Conservation (phyloP, 768 basidiomycete genomes). For the Chlorophyllum brunneum region DNA sequence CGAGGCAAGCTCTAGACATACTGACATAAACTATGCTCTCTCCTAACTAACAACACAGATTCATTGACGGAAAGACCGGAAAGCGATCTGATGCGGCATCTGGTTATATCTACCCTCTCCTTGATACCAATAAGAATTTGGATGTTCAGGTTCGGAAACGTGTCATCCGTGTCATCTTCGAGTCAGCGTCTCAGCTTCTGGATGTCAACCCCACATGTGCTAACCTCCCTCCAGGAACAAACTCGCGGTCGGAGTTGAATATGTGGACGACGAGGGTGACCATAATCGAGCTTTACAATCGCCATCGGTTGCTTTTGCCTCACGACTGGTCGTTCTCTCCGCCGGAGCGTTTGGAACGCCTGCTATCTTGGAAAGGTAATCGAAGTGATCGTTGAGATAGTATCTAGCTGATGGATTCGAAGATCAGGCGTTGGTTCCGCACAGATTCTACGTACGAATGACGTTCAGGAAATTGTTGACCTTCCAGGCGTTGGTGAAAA, state of each 20-base stretch:
- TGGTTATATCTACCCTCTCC: constrained; percentile 46
- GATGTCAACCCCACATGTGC: neutral
- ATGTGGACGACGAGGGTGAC: constrained; percentile 32
- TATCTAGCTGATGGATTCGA: neutral
- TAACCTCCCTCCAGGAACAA: constrained; percentile 25
- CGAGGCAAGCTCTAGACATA: constrained; percentile 35
- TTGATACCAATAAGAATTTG: constrained; percentile 36
- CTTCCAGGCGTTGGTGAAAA: constrained; percentile 78
- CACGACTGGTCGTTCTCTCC: constrained; percentile 45
- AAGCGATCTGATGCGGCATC: constrained; percentile 54
- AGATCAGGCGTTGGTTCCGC: constrained; percentile 54
- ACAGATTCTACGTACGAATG: constrained; percentile 40
- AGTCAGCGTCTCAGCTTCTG: constrained; percentile 28
- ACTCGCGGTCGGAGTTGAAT: constrained; percentile 50
- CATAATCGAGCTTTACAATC: constrained; percentile 20
- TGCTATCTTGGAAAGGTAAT: constrained; percentile 45
- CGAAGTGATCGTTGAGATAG: too few relatives aligned
- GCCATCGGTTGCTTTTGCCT: constrained; percentile 28
- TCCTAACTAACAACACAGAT: constrained; percentile 32
- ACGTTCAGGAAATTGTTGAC: constrained; percentile 50
- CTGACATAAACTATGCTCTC: neutral
- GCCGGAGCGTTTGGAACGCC: constrained; percentile 55
- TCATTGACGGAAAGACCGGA: constrained; percentile 47
- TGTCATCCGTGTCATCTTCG: constrained; percentile 46
- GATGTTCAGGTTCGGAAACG: constrained; percentile 34